These are phyloP conservation scores for Trichoderma breve DNA, from an alignment of 2,329 filamentous ascomycete species.

Conservation along the genomic window DNA sequence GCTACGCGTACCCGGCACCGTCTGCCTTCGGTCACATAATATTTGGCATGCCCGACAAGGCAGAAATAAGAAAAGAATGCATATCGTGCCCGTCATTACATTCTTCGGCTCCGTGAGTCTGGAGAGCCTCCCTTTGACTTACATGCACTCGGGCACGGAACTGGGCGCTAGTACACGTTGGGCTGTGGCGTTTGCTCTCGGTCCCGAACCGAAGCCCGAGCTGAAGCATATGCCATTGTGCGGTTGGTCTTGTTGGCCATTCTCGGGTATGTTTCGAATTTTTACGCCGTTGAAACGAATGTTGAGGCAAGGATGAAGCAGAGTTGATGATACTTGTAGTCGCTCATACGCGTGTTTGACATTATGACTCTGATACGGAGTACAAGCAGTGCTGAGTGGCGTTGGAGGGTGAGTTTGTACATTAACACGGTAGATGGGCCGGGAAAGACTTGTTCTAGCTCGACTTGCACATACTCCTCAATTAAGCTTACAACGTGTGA, in stretches of 20 bases:
- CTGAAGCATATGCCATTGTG: neutral
- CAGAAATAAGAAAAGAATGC: neutral
- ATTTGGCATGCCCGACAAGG: neutral
- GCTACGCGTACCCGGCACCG: neutral
- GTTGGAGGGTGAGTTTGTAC: neutral
- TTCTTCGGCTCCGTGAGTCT: neutral
- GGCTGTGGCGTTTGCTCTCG: slow-evolving; percentile 9
- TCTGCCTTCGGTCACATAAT: neutral
- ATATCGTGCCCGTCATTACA: neutral
- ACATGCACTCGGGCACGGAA: neutral
- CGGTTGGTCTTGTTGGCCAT: neutral
- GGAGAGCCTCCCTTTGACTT: neutral
- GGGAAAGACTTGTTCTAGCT: neutral
- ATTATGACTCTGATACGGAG: neutral
- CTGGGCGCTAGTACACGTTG: slow-evolving; percentile 11
- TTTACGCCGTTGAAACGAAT: neutral
- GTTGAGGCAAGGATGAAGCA: neutral
- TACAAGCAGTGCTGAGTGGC: neutral
- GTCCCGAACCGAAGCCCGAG: slow-evolving; percentile 9
- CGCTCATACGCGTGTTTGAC: neutral
- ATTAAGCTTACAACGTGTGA: neutral
- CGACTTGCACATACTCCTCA: neutral
- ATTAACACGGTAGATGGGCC: neutral
- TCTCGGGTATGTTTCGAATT: neutral
- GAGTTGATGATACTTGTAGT: neutral